Conservation (phyloP, 2,329 filamentous ascomycete genomes). For the Stemphylium vesicarium region DNA sequence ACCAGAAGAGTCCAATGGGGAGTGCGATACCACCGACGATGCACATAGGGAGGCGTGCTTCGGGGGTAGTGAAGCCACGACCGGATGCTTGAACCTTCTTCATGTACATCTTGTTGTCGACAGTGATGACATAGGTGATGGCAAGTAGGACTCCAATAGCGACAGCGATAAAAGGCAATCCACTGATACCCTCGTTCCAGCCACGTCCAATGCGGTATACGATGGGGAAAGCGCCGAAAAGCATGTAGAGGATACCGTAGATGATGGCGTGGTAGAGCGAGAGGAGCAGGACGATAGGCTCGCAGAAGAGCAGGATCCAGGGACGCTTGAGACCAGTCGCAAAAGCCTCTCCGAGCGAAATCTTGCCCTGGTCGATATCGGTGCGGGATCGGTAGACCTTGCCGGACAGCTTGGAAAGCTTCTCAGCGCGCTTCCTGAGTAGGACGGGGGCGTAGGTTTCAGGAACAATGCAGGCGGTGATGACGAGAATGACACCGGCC, state of each 20-base stretch:
- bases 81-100: slow-evolving; percentile 53
- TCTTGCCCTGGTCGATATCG: slow-evolving; percentile 52
- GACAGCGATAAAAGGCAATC: slow-evolving; percentile 68
- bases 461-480: slow-evolving; percentile 53
- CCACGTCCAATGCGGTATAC: slow-evolving; percentile 63
- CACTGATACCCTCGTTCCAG: slow-evolving; percentile 47
- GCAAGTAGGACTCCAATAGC: slow-evolving; percentile 69
- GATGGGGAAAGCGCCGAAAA: slow-evolving; percentile 60
- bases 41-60: slow-evolving; percentile 68
- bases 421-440: slow-evolving; percentile 57
- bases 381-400: slow-evolving; percentile 61
- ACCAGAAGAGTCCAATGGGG: slow-evolving; percentile 58
- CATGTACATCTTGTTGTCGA: slow-evolving; percentile 47
- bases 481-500: slow-evolving; percentile 45
- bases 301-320: slow-evolving; percentile 71
- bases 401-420: slow-evolving; percentile 57
- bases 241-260: slow-evolving; percentile 58
- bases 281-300: slow-evolving; percentile 71
- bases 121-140: slow-evolving; percentile 57
- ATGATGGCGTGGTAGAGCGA: slow-evolving; percentile 67
- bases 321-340: slow-evolving; percentile 67
- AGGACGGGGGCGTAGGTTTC: slow-evolving; percentile 66
- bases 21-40: slow-evolving; percentile 68
- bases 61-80: slow-evolving; percentile 66
- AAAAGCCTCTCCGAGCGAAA: slow-evolving; percentile 58